A percentile compares a stretch with the other conserved stretches of the same genome.
These are phyloP conservation scores for Solanum bulbocastanum DNA, from an alignment of 257 asterid genomes.

Conservation along the genomic window DNA sequence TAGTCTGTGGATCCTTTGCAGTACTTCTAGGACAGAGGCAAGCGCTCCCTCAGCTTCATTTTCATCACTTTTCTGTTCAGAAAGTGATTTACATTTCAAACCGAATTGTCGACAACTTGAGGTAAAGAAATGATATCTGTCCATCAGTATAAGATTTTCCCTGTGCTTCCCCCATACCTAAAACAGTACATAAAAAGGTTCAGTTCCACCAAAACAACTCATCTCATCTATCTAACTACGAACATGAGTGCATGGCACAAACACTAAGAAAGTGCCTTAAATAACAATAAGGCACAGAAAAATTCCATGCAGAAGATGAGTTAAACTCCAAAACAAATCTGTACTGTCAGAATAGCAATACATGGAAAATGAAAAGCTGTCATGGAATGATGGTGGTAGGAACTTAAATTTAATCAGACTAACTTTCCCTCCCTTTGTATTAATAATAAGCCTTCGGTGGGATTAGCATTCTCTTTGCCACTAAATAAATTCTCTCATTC, in stretches of 20 bases:
- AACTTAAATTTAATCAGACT: not conserved
- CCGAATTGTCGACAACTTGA: conserved; percentile 87
- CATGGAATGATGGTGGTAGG: not conserved
- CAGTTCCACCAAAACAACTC: not conserved
- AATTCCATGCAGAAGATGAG: not conserved
- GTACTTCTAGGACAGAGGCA: conserved; percentile 52
- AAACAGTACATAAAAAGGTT: not conserved
- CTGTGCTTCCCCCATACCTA: conserved; percentile 85
- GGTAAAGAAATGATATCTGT: conserved; percentile 76
- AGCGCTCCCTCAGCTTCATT: conserved; percentile 84
- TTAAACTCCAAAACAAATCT: not conserved
- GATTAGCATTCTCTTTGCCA: not conserved
- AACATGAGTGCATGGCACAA: not conserved
- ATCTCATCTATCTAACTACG: not conserved
- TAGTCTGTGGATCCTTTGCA: conserved; percentile 47
- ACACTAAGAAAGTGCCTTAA: not conserved
- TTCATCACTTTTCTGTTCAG: conserved; percentile 60
- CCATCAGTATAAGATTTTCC: conserved; percentile 83
- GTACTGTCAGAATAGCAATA: not conserved
- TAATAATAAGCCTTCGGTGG: not conserved
- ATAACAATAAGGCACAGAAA: not conserved
- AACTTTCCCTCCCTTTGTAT: not conserved
- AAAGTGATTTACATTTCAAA: conserved; percentile 48
- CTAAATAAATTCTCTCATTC: not conserved
- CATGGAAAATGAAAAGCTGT: not conserved